phyloP scores from a whole-genome alignment of 352 stramenopile species.

The Phytopythium helicoides region DNA sequence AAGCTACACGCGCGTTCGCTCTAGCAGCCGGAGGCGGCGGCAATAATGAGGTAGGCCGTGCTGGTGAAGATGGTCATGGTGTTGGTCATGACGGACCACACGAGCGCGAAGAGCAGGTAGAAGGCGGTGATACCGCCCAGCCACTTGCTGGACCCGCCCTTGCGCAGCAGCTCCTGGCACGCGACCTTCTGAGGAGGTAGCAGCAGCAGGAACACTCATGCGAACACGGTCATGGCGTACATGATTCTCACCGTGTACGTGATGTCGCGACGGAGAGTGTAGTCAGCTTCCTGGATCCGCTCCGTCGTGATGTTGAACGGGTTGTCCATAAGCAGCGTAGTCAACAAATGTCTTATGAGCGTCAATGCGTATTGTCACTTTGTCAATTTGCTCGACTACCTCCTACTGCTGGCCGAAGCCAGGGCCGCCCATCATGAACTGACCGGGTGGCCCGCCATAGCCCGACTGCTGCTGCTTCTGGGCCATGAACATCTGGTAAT shows the following conservation, averaged over 20 bases:
- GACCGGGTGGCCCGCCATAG: slow-evolving; percentile 18
- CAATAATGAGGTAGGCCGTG: slow-evolving; percentile 36
- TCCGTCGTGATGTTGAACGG: slow-evolving; percentile 27
- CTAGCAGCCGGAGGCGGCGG: slow-evolving; percentile 31
- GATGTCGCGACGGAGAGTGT: slow-evolving; percentile 22
- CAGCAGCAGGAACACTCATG: slow-evolving; percentile 29
- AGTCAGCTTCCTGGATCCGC: slow-evolving; percentile 20
- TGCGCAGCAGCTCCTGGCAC: slow-evolving; percentile 29
- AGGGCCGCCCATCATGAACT: slow-evolving; percentile 7
- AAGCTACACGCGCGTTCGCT: too few relatives aligned
- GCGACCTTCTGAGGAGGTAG: slow-evolving; percentile 37
- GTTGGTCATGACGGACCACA: slow-evolving; percentile 33
- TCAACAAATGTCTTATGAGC: too few relatives aligned
- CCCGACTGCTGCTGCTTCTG: slow-evolving; percentile 32
- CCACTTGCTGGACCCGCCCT: slow-evolving; percentile 22
- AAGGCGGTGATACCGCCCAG: slow-evolving; percentile 27
- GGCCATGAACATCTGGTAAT: slow-evolving; percentile 69
- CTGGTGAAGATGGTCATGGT: slow-evolving; percentile 39
- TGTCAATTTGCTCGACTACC: too few relatives aligned
- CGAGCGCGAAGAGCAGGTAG: too few relatives aligned
- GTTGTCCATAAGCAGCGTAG: slow-evolving; percentile 15
- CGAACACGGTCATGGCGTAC: slow-evolving; percentile 26
- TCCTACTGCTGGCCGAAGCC: too few relatives aligned
- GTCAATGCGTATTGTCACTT: too few relatives aligned
- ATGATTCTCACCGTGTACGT: slow-evolving; percentile 31